These are phyloP conservation scores for Veloboletus limbatus DNA, from an alignment of 1,284 basidiomycete genomes.

Conservation along the genomic window DNA sequence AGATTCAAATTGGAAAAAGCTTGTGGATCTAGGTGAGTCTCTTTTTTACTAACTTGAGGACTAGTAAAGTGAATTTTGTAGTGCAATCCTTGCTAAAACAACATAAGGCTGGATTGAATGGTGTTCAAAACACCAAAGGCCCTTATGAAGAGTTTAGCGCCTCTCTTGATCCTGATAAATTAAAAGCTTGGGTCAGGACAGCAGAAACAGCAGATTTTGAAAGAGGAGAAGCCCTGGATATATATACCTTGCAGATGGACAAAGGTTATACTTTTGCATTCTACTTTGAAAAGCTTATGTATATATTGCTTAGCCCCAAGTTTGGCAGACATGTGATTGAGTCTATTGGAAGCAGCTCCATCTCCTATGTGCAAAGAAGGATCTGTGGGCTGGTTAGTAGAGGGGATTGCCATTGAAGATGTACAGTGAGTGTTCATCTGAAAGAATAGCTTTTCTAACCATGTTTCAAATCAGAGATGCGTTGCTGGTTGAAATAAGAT, in stretches of 20 bases:
- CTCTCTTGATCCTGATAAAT: neutral
- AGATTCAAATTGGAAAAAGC: conserved; percentile 19
- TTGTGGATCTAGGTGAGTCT: conserved; percentile 5
- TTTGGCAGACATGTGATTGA: conserved; percentile 6
- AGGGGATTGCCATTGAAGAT: conserved; percentile 11
- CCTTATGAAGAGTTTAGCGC: neutral
- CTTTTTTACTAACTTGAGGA: neutral
- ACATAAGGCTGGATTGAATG: neutral
- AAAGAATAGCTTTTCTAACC: no score
- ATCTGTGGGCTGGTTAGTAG: conserved; percentile 2
- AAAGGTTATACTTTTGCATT: no score
- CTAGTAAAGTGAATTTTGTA: no score
- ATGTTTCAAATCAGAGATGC: neutral
- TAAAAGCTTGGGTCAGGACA: no score
- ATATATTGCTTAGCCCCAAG: conserved; percentile 8
- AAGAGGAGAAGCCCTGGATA: conserved; percentile 3
- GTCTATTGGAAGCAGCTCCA: no score
- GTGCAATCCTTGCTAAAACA: conserved; percentile 9
- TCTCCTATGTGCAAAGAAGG: no score
- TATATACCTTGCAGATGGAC: conserved; percentile 5
- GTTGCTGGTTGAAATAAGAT: neutral
- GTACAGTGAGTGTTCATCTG: conserved; percentile 6
- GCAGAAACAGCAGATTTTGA: no score
- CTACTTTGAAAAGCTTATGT: no score
- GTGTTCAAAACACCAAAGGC: neutral